These are phyloP conservation scores for Flaveria robusta DNA, from an alignment of 129 eudicot species.

Conservation along the genomic window DNA sequence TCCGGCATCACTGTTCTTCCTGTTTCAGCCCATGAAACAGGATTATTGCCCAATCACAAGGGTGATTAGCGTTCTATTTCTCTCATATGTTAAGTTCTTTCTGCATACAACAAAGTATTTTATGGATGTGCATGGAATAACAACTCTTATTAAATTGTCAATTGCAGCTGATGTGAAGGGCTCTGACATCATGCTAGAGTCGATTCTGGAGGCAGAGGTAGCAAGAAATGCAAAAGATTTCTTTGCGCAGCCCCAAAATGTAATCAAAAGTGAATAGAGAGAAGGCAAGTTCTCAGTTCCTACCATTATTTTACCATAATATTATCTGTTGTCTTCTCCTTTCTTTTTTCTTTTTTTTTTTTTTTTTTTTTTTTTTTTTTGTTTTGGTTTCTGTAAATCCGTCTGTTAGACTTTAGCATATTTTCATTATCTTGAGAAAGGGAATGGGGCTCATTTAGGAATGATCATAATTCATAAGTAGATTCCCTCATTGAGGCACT, in stretches of 20 bases:
- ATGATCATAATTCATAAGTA: neutral
- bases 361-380: neutral
- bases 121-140: slow-evolving; percentile 18
- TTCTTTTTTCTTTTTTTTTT: neutral
- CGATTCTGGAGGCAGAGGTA: slow-evolving; percentile 77
- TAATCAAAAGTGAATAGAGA: slow-evolving; percentile 47
- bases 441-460: neutral
- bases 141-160: slow-evolving; percentile 3
- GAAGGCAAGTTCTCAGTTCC: slow-evolving; percentile 22
- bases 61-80: slow-evolving; percentile 41
- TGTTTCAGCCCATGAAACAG: slow-evolving; percentile 86
- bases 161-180: slow-evolving; percentile 62
- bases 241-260: slow-evolving; percentile 55
- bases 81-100: slow-evolving; percentile 4
- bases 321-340: neutral
- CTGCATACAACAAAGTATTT: neutral
- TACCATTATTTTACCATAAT: slow-evolving; percentile 1
- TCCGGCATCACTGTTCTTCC: slow-evolving; percentile 84
- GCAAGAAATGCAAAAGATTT: slow-evolving; percentile 83
- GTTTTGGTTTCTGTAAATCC: neutral
- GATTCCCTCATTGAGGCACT: neutral
- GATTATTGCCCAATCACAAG: slow-evolving; percentile 66
- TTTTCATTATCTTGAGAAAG: slow-evolving; percentile 6
- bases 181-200: slow-evolving; percentile 81
- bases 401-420: slow-evolving; percentile 6